Base-by-base conservation (phyloP, 805 yeast species). In the Lipomyces oligophaga region DNA sequence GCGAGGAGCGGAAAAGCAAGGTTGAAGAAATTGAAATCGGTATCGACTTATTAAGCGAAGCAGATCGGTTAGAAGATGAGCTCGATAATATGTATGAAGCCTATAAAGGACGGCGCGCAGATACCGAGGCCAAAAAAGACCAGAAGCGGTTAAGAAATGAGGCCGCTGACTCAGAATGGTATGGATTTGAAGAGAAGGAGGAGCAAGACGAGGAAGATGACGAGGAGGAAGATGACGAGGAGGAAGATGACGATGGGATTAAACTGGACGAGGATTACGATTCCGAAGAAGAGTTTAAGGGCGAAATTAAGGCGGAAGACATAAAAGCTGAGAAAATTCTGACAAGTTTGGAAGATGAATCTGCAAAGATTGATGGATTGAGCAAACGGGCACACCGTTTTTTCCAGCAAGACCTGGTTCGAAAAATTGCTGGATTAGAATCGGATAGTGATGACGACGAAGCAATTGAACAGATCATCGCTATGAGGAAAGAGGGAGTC, bases 31-130 rank as follows among this genome's bases (percentile, higher is more conserved):
- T 47, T 11, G 57, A 34, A 38, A 39, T n/a, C 37, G 46, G 41
- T 15, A 62, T 57, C 5, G 63, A 60, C 5, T 60, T 55, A 15
- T 64, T 54, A 10, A 55, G 43, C 15, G 60, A 76, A 2, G 76
- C 70, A 45, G 74, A 71, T 34, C 59, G 59, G 8, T 74, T 93
- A 48, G 99, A 89, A 61, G 79, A 77, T 7, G 85, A 88, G 67
- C 73, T 93, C 47, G 87, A 89, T 63, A 75, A 73, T 49, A 85
- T 88, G 96, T 54, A 55, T 62, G 69, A 72, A 41, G 71, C 76
- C 32, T 87, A 78, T 63, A 85, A 85, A 63, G 66, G 63, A 39
- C 60, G 62, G 38, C 64, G 61, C 44, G 64, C 68, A 4, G 67
- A 63, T 34, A 38, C 61, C 19, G 76, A 75, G 47, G 75, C 81